Percentiles rank a stretch among this genome's conserved stretches.
Evolutionary conservation across 106 monocot genomes (phyloP).

Genomic region (Acorus calamus): DNA sequence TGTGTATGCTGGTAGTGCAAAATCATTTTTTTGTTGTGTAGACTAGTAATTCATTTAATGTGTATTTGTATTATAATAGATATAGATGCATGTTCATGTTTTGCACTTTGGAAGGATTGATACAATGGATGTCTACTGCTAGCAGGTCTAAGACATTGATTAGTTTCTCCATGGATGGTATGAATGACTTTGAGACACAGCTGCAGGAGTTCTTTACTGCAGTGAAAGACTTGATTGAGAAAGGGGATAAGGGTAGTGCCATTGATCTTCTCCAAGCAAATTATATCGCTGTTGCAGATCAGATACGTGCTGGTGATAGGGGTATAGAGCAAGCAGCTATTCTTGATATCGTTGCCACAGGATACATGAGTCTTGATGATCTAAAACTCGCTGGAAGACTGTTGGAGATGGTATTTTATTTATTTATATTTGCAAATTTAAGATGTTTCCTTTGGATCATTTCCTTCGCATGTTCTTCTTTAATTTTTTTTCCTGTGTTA

Average conservation of each 20-base stretch:
- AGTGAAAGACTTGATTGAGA: constrained; percentile 42
- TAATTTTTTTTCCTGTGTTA: no score
- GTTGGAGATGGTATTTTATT: constrained; percentile 45
- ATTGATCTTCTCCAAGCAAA: constrained; percentile 66
- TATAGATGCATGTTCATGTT: not conserved
- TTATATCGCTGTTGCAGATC: constrained; percentile 59
- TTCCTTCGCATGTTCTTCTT: no score
- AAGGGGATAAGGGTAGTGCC: constrained; percentile 46
- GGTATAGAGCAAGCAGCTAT: constrained; percentile 78
- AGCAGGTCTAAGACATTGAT: constrained; percentile 23
- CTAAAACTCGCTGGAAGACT: constrained; percentile 28
- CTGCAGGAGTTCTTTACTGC: constrained; percentile 49
- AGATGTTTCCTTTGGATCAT: not conserved
- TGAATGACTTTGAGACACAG: constrained; percentile 46
- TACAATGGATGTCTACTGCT: constrained; percentile 1
- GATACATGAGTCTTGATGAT: constrained; percentile 53
- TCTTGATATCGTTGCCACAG: constrained; percentile 65
- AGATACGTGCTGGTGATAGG: constrained; percentile 34
- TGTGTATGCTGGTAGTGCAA: no score
- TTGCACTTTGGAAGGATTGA: not conserved
- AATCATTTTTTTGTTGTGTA: no score
- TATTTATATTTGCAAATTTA: not conserved
- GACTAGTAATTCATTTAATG: no score
- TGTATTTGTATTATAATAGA: not conserved
- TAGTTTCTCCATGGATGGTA: constrained; percentile 6